Base-by-base conservation (phyloP, 2,329 filamentous ascomycete species). In the Sarocladiaceae sp. region DNA sequence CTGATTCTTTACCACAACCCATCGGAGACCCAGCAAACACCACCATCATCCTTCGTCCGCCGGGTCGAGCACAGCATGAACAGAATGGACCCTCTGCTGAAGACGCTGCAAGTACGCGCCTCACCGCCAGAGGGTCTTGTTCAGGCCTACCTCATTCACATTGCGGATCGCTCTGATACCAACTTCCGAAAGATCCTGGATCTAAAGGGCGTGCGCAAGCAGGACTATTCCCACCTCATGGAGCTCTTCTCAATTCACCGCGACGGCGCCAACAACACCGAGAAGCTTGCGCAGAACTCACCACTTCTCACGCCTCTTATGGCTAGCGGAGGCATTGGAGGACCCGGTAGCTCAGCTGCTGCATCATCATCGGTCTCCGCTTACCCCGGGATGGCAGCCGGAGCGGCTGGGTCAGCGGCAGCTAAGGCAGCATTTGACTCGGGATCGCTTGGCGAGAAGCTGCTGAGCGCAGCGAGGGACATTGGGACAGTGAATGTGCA, bases 111-210 rank as follows among this genome's bases (percentile, higher is more conserved):
- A 71, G 91, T 98, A 39, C 88, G 88, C 21, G 82, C 90, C 2
- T 87, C 85, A 4, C 93, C 93, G 0, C 86, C 91, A 0, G 93
- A 98, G 69, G 91, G 88, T 2, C 78, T 98, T 3, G 90, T 98
- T 0, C 91, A 97, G 67, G 93, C 93, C 26, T 98, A 98, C 62
- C 81, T 98, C 26, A 95, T 97, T 63, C 93, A 97, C 66, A 93
- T 98, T 52, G 89, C 81, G 53, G 93, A 98, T 70, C 83, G 86
- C 45, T 95, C 85, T 51, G 93, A 97, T 60, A 78, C 80, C 56
- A 98, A 98, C 66, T 98, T 98, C 76, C 83, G 83, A 59, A 97
- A 96, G 67, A 85, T 98, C 48, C 80, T 98, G 35, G 93, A 98
- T 42, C 76, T 98, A 50, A 98, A 98, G 64, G 93, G 93, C 37